Evolutionary conservation across 2,329 filamentous ascomycete genomes (phyloP), one percentile per base, ranked within the genome.

Genomic region (Colletotrichum eremochloae): DNA sequence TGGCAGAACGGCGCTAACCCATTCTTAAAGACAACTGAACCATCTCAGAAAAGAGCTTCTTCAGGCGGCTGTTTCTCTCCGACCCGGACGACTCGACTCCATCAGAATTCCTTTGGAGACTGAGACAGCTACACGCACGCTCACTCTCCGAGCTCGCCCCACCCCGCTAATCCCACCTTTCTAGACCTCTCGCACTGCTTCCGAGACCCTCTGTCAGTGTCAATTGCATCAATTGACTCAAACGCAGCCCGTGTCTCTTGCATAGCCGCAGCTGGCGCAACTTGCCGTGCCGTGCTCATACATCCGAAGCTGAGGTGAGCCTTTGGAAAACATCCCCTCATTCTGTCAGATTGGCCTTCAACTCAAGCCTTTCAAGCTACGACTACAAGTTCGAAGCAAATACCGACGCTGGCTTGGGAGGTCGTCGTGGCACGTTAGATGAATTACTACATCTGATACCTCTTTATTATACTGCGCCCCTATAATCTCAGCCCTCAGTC

Each of bases 241-340:
- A 11, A 33, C 50, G 33, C 18, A 20, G 24, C 38, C 40, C 53
- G 20, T 8, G 12, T 11, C 52, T 20, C 42, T 48, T 20, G 14
- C 44, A 3, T 33, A 48, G 12, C 29, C 58, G 52, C 11, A 38
- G 11, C 42, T 55, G 31, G 33, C 46, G 31, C 66, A 48, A 40
- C 15, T 48, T 44, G 18, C 44, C 18, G 38, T 64, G 31, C 48
- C 9, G 18, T 64, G 53, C 29, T 33, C 7, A 55, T 14, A 40
- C 5, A 40, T 56, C 29, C 9, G 40, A 33, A 52, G 63, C 65
- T 68, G 66, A 72, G 55, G 61, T 72, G 60, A 72, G 66, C 66
- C 69, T 64, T 50, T 40, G 11, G 24, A 38, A 52, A 33, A 31
- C 64, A 44, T 64, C 70, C 61, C 70, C 55, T 72, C 67, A 60